Evolutionary conservation across 192 early-diverging fungal genomes (phyloP).

Genomic region (Entomortierella lignicola): DNA sequence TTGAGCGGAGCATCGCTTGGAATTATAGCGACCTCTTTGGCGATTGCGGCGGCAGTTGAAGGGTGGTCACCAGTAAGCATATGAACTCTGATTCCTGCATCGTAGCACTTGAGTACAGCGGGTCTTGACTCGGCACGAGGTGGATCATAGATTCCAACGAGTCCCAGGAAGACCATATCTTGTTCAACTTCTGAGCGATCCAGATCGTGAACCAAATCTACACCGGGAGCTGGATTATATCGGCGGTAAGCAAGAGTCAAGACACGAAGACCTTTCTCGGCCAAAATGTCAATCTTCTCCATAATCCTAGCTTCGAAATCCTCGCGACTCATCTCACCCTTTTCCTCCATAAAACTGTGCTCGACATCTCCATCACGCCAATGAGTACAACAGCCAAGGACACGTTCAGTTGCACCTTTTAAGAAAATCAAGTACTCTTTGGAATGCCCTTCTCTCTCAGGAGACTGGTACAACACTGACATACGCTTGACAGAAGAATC

Average conservation of each 20-base stretch:
- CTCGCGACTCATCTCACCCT: constrained; percentile 65
- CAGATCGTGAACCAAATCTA: constrained; percentile 33
- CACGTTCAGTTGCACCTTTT: constrained; percentile 95
- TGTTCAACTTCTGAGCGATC: constrained; percentile 74
- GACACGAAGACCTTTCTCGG: constrained; percentile 69
- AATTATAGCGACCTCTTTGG: constrained; percentile 87
- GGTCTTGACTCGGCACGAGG: constrained; percentile 77
- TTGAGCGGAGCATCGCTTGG: constrained; percentile 52
- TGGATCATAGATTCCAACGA: constrained; percentile 95
- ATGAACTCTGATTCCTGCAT: constrained; percentile 93
- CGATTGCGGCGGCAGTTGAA: constrained; percentile 92
- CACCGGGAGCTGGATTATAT: constrained; percentile 41
- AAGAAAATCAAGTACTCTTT: constrained; percentile 71
- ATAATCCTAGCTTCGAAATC: constrained; percentile 75
- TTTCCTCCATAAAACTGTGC: constrained; percentile 33
- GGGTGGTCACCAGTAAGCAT: constrained; percentile 98
- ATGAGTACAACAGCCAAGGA: constrained; percentile 77
- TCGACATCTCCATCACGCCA: constrained; percentile 57
- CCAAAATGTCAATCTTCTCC: constrained; percentile 66
- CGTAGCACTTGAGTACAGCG: constrained; percentile 80
- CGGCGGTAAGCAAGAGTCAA: constrained; percentile 82
- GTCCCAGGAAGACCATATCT: constrained; percentile 83
- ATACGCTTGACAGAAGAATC: constrained; percentile 90
- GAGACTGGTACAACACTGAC: constrained; percentile 77
- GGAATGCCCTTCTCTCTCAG: constrained; percentile 1